These are phyloP conservation scores for Castanopsis chinensis DNA, from an alignment of 306 rosid genomes.

Conservation along the genomic window DNA sequence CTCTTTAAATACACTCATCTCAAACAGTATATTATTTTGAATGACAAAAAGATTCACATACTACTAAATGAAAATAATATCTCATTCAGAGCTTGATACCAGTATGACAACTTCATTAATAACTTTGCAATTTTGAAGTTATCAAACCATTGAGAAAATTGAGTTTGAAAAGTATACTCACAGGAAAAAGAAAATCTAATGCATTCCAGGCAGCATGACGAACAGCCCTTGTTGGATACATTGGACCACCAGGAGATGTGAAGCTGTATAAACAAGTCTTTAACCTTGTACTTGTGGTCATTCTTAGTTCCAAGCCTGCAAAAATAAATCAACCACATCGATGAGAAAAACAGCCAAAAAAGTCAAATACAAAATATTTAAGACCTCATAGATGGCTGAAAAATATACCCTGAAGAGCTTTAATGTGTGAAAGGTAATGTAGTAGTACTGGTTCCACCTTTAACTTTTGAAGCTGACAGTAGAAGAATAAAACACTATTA, in stretches of 20 bases:
- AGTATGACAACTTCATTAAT: background rate
- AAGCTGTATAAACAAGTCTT: conserved; percentile 89
- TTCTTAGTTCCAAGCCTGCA: conserved; percentile 86
- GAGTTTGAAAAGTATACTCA: conserved; percentile 32
- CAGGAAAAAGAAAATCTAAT: conserved; percentile 85
- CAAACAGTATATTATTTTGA: background rate
- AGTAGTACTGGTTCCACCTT: conserved; percentile 96
- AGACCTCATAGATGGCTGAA: conserved; percentile 19
- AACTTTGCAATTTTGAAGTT: background rate
- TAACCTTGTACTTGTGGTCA: conserved; percentile 88
- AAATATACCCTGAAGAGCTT: conserved; percentile 68
- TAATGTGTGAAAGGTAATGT: conserved; percentile 80
- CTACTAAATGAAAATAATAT: background rate
- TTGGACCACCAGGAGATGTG: conserved; percentile 96
- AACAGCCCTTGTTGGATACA: conserved; percentile 96
- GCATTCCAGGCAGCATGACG: conserved; percentile 99
- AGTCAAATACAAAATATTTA: conserved; percentile 17
- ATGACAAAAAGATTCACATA: background rate
- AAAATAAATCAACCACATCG: background rate
- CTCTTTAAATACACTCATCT: background rate
- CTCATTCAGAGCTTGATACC: background rate
- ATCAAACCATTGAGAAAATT: background rate
- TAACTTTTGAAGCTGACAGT: conserved; percentile 79
- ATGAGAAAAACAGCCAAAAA: conserved; percentile 15
- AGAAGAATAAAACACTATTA: conserved; percentile 5